Conservation (phyloP, 148 eudicot species). For the Heliamphora exappendiculata region DNA sequence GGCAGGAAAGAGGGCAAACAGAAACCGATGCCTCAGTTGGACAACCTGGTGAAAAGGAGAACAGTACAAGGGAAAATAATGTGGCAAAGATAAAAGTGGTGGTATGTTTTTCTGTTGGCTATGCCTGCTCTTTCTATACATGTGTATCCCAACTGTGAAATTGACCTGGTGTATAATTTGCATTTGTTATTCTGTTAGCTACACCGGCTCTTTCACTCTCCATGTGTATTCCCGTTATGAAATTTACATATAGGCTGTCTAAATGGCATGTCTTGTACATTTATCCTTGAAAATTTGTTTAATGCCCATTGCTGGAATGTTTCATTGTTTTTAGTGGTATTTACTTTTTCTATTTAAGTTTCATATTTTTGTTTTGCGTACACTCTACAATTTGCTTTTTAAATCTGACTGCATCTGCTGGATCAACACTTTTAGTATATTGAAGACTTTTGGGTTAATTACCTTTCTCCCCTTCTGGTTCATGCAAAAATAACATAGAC, state of each 20-base stretch:
- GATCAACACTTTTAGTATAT: too few relatives aligned
- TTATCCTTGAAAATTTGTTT: background rate
- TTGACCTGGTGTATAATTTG: background rate
- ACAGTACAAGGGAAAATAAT: slow-evolving; percentile 64
- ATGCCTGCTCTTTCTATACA: background rate
- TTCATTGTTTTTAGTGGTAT: too few relatives aligned
- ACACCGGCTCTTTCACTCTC: background rate
- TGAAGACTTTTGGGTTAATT: too few relatives aligned
- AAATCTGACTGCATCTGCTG: too few relatives aligned
- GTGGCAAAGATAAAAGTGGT: slow-evolving; percentile 98
- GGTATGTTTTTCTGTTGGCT: slow-evolving; percentile 36
- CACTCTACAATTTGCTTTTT: background rate
- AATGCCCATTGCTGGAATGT: too few relatives aligned
- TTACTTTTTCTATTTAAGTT: too few relatives aligned
- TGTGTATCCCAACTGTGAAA: background rate
- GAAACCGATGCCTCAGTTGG: slow-evolving; percentile 52
- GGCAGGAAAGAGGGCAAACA: slow-evolving; percentile 45
- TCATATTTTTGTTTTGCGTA: background rate
- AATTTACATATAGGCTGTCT: background rate
- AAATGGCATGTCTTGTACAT: background rate
- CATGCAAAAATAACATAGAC: too few relatives aligned
- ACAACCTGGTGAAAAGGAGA: slow-evolving; percentile 54
- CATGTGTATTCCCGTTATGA: too few relatives aligned
- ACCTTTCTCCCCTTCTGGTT: too few relatives aligned
- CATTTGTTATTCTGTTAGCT: background rate